A percentile compares a stretch with the other conserved stretches of the same genome.
These are phyloP conservation scores for Kluyveromyces marxianus DNA, from an alignment of 1,139 yeast genomes.

Conservation along the genomic window DNA sequence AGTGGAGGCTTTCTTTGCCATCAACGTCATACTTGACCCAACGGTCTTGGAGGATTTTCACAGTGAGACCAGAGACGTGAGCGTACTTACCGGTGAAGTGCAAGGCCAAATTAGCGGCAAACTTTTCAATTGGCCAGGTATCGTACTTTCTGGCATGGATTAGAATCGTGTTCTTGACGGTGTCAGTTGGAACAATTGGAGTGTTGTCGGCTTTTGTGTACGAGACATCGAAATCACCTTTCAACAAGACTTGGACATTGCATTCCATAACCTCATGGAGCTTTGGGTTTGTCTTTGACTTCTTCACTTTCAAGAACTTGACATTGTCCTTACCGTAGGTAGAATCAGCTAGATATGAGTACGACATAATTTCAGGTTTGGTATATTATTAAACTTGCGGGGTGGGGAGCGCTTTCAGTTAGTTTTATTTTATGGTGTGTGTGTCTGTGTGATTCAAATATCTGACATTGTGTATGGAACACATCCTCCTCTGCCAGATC, in stretches of 20 bases:
- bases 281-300: constrained; percentile 59
- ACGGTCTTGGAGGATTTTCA: constrained; percentile 58
- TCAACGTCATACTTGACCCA: constrained; percentile 70
- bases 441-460: no score
- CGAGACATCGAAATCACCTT: constrained; percentile 69
- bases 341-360: constrained; percentile 36
- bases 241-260: constrained; percentile 64
- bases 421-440: no score
- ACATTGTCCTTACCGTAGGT: constrained; percentile 90
- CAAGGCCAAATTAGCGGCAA: constrained; percentile 76
- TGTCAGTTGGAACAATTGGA: constrained; percentile 88
- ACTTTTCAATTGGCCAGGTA: constrained; percentile 84
- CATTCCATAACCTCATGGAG: constrained; percentile 81
- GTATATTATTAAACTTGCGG: background rate
- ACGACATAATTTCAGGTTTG: constrained; percentile 14
- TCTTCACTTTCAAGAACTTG: constrained; percentile 79
- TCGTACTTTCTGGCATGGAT: constrained; percentile 74
- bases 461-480: no score
- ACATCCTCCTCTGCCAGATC: no score
- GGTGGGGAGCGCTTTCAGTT: no score
- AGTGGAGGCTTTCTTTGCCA: constrained; percentile 73
- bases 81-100: constrained; percentile 71
- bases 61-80: constrained; percentile 67
- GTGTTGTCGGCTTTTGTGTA: constrained; percentile 84
- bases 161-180: constrained; percentile 81